A percentile compares a stretch with the other conserved stretches of the same genome.
Conservation (phyloP, 179 eudicot species). For the Camellia oleifera region DNA sequence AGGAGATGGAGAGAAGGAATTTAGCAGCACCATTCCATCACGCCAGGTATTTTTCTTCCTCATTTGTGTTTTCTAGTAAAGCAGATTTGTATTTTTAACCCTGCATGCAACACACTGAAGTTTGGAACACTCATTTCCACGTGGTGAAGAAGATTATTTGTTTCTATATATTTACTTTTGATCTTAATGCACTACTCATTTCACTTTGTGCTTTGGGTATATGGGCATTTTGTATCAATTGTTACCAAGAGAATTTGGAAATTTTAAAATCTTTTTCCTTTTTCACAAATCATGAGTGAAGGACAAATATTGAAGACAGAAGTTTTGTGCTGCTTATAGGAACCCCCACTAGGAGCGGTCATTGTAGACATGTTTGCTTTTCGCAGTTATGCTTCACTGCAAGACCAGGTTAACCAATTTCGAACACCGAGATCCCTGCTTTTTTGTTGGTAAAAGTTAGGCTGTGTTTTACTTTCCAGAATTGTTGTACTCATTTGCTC, state of each 20-base stretch:
- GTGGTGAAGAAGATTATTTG: background rate
- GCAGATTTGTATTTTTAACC: background rate
- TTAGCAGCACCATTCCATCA: conserved; percentile 70
- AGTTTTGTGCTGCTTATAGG: conserved; percentile 15
- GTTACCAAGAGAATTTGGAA: background rate
- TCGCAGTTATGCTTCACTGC: conserved; percentile 8
- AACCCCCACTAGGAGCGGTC: conserved; percentile 13
- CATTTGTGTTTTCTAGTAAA: background rate
- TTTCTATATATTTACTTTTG: no score
- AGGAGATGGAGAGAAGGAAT: conserved; percentile 82
- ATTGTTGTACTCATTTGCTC: background rate
- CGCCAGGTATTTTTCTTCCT: conserved; percentile 62
- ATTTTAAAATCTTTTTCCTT: background rate
- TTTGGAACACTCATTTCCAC: background rate
- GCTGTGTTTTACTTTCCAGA: background rate
- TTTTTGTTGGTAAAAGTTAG: conserved; percentile 5
- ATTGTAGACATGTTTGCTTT: conserved; percentile 12
- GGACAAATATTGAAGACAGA: conserved; percentile 2
- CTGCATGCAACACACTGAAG: background rate
- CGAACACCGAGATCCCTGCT: background rate
- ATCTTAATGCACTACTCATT: background rate
- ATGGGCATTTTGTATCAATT: background rate
- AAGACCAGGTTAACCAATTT: conserved; percentile 13
- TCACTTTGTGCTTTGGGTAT: background rate
- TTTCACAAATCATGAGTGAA: background rate